Base-by-base conservation (phyloP, 2,329 filamentous ascomycete genomes). In the Fusarium goolgardi region DNA sequence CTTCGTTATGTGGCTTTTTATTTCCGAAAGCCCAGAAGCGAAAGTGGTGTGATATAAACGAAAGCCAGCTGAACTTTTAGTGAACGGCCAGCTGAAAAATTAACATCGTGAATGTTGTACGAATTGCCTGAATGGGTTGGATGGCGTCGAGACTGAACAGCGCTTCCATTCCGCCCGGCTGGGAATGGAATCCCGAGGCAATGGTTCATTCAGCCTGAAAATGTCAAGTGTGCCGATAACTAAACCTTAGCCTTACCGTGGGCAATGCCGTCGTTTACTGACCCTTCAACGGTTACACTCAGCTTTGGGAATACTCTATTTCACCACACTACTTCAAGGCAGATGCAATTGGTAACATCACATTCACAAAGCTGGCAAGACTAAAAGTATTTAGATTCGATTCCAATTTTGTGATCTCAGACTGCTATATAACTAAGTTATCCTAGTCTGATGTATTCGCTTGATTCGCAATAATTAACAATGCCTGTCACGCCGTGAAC, bases 401-500 rank as follows among this genome's bases (percentile, higher is more conserved):
- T 16, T 55, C 41, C 52, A 66, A 53, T 62, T 50, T 69, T 63
- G 54, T 69, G 6, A 13, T 46, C 21, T 40, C 53, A 50, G 46
- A 53, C 50, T 61, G 41, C 55, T 54, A 35, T 62, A 46, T 69
- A 44, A 65, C 55, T 45, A 50, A 27, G 37, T 41, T 39, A 37
- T 34, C 32, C 45, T 32, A 41, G 55, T 55, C 64, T 61, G 49
- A 13, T 58, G 39, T 58, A 65, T 62, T 34, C 60, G 49, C 57
- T 12, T 47, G 34, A 37, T 43, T 46, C 21, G 25, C 44, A 51
- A 60, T 29, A 47, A 63, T 21, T n/a, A 37, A 23, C 25, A 62
- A 60, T 47, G n/a, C 69, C 49, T 69, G 43, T 65, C 51, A 59
- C 67, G 58, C 71, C 71, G 39, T 66, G 20, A 37, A 37, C 65